A percentile compares a stretch with the other conserved stretches of the same genome.
Conservation (phyloP, 768 basidiomycete species). For the Leccinellum rugosiceps region DNA sequence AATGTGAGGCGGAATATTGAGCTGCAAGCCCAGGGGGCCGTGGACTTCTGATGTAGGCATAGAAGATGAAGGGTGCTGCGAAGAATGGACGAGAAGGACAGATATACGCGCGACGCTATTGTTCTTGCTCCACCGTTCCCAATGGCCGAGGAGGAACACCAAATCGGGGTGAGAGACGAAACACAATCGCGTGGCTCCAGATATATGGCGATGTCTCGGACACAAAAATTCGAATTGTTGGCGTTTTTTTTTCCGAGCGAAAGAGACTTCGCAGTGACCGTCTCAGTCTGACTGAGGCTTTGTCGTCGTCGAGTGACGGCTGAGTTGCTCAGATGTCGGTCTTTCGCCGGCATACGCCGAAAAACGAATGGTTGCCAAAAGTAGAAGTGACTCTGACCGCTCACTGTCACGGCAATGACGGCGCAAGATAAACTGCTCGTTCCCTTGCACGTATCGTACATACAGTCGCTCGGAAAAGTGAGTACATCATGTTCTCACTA, state of each 20-base stretch:
- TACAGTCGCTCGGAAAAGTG: conserved; percentile 71
- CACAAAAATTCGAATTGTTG: neutral
- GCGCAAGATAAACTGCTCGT: conserved; percentile 34
- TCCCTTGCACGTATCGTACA: conserved; percentile 69
- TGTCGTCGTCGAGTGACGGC: conserved; percentile 8
- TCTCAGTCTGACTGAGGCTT: neutral
- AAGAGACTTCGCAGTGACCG: neutral
- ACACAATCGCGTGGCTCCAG: conserved; percentile 2
- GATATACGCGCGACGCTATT: conserved; percentile 8
- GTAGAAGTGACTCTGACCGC: neutral
- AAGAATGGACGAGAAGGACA: neutral
- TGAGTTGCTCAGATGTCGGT: conserved; percentile 10
- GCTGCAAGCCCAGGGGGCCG: conserved; percentile 18
- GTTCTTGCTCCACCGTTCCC: conserved; percentile 10
- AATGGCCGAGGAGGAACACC: conserved; percentile 6
- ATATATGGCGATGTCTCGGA: neutral
- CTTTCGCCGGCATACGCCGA: conserved; percentile 21
- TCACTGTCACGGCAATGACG: conserved; percentile 12
- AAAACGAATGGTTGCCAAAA: conserved; percentile 8
- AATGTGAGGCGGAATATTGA: conserved; percentile 14
- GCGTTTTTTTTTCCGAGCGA: neutral
- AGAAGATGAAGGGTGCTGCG: neutral
- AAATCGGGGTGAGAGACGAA: conserved; percentile 20
- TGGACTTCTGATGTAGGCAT: conserved; percentile 26
- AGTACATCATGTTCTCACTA: conserved; percentile 4